Evolutionary conservation across 1,284 basidiomycete genomes (phyloP).

Genomic region (Singerocomus inundabilis): DNA sequence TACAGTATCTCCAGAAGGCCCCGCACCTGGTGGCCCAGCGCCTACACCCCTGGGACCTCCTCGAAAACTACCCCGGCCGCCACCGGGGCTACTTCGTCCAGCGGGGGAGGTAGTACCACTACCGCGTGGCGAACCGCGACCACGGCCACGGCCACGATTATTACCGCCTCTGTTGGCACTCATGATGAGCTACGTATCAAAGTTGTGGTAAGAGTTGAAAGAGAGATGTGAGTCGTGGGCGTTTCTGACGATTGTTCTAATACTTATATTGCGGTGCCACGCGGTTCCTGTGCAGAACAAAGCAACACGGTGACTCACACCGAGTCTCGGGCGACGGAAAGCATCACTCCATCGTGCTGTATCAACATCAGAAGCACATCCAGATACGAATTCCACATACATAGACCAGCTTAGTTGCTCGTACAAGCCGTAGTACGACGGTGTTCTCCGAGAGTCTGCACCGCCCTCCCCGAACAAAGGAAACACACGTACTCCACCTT

Average conservation of each 20-base stretch:
- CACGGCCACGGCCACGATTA: slow-evolving; percentile 25
- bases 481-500: too few species aligned
- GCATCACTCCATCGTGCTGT: background rate
- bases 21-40: slow-evolving; percentile 33
- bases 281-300: background rate
- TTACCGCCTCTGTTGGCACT: slow-evolving; percentile 17
- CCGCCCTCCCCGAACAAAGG: too few species aligned
- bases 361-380: too few species aligned
- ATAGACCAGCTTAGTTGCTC: slow-evolving; percentile 4
- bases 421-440: too few species aligned
- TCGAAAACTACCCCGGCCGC: slow-evolving; percentile 25
- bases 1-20: slow-evolving; percentile 36
- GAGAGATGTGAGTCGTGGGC: background rate
- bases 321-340: background rate
- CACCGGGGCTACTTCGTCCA: slow-evolving; percentile 11
- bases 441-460: too few species aligned
- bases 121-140: slow-evolving; percentile 16
- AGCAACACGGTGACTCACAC: background rate
- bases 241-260: background rate
- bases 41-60: slow-evolving; percentile 26
- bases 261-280: slow-evolving; percentile 5
- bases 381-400: too few species aligned
- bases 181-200: slow-evolving; percentile 11
- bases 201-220: background rate
- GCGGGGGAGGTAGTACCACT: slow-evolving; percentile 1